Conservation (phyloP, 2,329 filamentous ascomycete species). For the Neoscytalidium dimidiatum region DNA sequence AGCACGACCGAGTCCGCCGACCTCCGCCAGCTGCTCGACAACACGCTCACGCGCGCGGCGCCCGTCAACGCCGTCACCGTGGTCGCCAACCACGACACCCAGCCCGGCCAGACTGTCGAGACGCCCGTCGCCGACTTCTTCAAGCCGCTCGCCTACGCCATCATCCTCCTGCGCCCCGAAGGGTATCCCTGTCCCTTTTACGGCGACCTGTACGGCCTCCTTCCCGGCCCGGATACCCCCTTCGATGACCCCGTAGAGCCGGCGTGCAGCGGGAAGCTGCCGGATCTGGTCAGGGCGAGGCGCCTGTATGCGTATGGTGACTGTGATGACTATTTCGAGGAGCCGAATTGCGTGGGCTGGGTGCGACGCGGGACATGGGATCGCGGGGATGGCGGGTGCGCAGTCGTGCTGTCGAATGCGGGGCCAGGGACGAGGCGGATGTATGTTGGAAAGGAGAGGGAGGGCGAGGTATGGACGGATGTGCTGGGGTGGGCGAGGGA, state of each 20-base stretch:
- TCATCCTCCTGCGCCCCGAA: conserved; percentile 66
- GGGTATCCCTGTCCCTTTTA: conserved; percentile 71
- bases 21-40: conserved; percentile 64
- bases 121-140: conserved; percentile 66
- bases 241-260: conserved; percentile 47
- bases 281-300: conserved; percentile 61
- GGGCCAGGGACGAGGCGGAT: conserved; percentile 57
- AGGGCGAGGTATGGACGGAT: conserved; percentile 66
- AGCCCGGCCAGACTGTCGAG: conserved; percentile 64
- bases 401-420: conserved; percentile 58
- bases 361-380: conserved; percentile 53
- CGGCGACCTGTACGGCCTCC: conserved; percentile 68
- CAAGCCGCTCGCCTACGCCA: conserved; percentile 70
- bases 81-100: conserved; percentile 72
- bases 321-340: conserved; percentile 63
- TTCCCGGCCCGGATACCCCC: conserved; percentile 36
- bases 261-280: conserved; percentile 56
- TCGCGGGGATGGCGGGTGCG: conserved; percentile 28
- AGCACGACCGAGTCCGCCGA: conserved; percentile 41
- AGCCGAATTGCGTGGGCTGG: conserved; percentile 64
- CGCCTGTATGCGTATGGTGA: conserved; percentile 68
- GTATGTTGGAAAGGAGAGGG: conserved; percentile 61
- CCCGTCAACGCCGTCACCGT: conserved; percentile 63
- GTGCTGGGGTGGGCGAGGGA: conserved; percentile 55
- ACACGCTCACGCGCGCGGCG: conserved; percentile 56